Evolutionary conservation across 2,329 filamentous ascomycete species (phyloP), one percentile per base, ranked within the genome.

Genomic region (Stagonosporopsis tanaceti): DNA sequence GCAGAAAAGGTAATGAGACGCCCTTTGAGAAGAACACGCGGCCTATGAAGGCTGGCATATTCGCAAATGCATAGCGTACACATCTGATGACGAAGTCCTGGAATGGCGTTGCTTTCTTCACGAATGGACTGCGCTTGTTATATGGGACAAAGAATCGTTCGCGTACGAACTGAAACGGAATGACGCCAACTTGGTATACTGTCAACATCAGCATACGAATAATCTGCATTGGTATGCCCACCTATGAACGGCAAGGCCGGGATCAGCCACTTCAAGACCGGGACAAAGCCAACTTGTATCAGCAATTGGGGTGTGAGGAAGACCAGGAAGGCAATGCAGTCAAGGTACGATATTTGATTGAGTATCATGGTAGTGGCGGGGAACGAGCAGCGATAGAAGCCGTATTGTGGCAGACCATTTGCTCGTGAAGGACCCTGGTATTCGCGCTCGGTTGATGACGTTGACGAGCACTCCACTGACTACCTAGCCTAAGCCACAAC

Each of bases 41-140:
- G 5, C 88, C 88, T 25, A 94, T 84, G 32, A 79, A 81, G 8
- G 89, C 82, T 2, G 89, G 88, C 62, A 94, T 86, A 60, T 85
- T 84, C 25, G 87, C 85, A 71, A 94, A 94, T 14, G 89, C 89
- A 80, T 90, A 93, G 50, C 90, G 84, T 34, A 95, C 89, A 69
- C 89, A 92, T 57, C 90, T 84, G 57, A 94, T 84, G 46, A 93
- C 89, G 40, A 92, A 74, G 70, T 93, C 90, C 73, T 94, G 90
- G 69, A 93, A 94, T 1, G 85, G 77, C 3, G 88, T 87, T n/a
- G 90, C 86, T 51, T 83, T 82, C 64, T 84, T 86, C n/a, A 89
- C 84, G 64, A 93, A 93, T 1, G 85, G 83, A 6, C 85, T 80
- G 60, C 81, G 82, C 6, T 81, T 62, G 25, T 80, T 66, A 52